A percentile compares a stretch with the other conserved stretches of the same genome.
phyloP scores from a whole-genome alignment of 2,329 filamentous ascomycete genomes.

The Chaetomiaceae sp. region DNA sequence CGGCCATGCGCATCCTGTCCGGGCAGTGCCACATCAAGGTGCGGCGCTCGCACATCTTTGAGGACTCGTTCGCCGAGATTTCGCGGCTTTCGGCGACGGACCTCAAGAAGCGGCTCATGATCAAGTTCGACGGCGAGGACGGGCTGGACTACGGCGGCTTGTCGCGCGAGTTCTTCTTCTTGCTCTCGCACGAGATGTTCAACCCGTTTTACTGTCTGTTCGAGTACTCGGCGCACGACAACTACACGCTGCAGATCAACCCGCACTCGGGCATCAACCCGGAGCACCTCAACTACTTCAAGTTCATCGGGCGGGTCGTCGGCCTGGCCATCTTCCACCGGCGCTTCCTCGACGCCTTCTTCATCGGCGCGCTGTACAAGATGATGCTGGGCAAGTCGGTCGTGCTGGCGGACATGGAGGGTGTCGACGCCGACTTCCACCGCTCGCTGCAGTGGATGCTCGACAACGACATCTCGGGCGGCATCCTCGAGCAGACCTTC shows the following conservation, averaged over 20 bases:
- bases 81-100: conserved; percentile 93
- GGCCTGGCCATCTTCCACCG: conserved; percentile 97
- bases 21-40: conserved; percentile 99
- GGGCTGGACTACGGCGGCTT: conserved; percentile 96
- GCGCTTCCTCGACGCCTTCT: conserved; percentile 96
- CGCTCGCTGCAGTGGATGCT: conserved; percentile 95
- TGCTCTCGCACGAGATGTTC: conserved; percentile 99
- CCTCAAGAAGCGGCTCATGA: conserved; percentile 97
- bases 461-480: conserved; percentile 91
- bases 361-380: conserved; percentile 98
- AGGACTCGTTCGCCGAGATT: conserved; percentile 97
- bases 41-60: conserved; percentile 91
- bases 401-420: conserved; percentile 91
- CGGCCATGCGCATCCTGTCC: conserved; percentile 87
- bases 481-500: conserved; percentile 91
- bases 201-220: conserved; percentile 99
- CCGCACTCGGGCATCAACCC: conserved; percentile 98
- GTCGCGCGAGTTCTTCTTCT: conserved; percentile 98
- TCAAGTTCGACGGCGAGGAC: conserved; percentile 98
- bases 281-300: conserved; percentile 99
- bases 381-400: conserved; percentile 97
- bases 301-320: conserved; percentile 96
- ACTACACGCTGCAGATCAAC: conserved; percentile 99
- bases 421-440: conserved; percentile 96
- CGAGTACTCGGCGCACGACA: conserved; percentile 99